These are phyloP conservation scores for Rhizophagus sp. DNA, from an alignment of 192 early-diverging fungal genomes.

Conservation along the genomic window DNA sequence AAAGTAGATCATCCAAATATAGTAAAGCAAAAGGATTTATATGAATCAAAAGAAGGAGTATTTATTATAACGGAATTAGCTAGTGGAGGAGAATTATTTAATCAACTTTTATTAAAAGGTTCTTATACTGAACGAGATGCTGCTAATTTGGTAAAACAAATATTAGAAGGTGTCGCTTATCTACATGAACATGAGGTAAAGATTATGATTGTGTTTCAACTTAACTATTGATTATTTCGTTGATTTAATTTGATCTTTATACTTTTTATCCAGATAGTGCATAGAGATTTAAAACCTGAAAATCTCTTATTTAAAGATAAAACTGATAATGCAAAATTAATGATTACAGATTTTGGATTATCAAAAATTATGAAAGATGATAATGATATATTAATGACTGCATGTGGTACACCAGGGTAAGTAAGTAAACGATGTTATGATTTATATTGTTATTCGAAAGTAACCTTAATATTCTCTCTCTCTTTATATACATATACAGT, in stretches of 20 bases:
- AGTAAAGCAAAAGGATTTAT: constrained; percentile 72
- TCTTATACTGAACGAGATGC: constrained; percentile 83
- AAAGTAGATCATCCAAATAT: constrained; percentile 83
- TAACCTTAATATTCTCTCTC: not conserved
- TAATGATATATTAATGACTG: constrained; percentile 79
- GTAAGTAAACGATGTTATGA: not conserved
- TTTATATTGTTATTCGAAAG: not conserved
- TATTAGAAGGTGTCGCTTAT: constrained; percentile 82
- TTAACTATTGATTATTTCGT: too few relatives aligned
- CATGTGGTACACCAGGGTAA: constrained; percentile 85
- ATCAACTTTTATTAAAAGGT: constrained; percentile 73
- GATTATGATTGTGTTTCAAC: not conserved
- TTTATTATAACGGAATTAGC: constrained; percentile 75
- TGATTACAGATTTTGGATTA: constrained; percentile 92
- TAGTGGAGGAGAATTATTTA: constrained; percentile 86
- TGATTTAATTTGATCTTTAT: not conserved
- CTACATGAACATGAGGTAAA: constrained; percentile 74
- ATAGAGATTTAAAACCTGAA: constrained; percentile 85
- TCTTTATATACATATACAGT: not conserved
- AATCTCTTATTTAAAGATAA: constrained; percentile 78
- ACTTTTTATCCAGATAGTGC: constrained; percentile 66
- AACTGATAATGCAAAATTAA: constrained; percentile 63
- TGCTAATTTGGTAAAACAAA: constrained; percentile 69
- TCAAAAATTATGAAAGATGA: constrained; percentile 70
- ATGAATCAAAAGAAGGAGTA: constrained; percentile 73